Base-by-base conservation (phyloP, 2,329 filamentous ascomycete genomes). In the Claviceps sp. region DNA sequence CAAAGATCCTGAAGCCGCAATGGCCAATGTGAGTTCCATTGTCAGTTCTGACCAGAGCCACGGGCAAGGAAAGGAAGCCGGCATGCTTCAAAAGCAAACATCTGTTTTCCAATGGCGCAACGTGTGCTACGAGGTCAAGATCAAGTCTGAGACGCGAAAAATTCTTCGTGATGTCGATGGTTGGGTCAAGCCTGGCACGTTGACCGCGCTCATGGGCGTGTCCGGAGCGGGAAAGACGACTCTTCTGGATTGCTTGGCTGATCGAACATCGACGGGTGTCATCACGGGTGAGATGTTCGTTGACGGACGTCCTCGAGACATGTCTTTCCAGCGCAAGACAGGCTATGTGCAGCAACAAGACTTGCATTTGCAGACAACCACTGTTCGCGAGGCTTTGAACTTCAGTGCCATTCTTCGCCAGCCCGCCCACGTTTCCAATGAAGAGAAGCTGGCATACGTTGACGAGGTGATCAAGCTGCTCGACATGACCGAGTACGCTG, bases 201-300 rank as follows among this genome's bases (percentile, higher is more conserved):
- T 95, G 51, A 95, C 89, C 13, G 89, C 88, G 41, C 74, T 95
- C 3, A 95, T 95, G 89, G 87, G 89, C 70, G 87, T 90, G 7
- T 89, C 85, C 37, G 89, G 90, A 58, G 90, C 90, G n/a, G 90
- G 90, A 54, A 96, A 96, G 68, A 96, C 90, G 0, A 95, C 90
- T 1, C 77, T 96, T 30, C 72, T 96, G 37, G 87, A 95, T 67
- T 87, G 87, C 39, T 75, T 96, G 57, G 90, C 90, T 46, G 87
- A 86, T 54, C 84, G 90, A 64, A 85, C 85, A 11, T 89, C 87
- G 0, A 91, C 93, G 82, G 90, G 90, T 68, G 84, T 95, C 17
- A 87, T 95, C 47, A 82, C 80, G 6, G 90, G 90, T 51, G 84
- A 91, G 59, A 93, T 95, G 84, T 67, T 81, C 11, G 77, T 82